Evolutionary conservation across 2,329 filamentous ascomycete genomes (phyloP), one percentile per base, ranked within the genome.

Genomic region (Alternaria metachromatica): DNA sequence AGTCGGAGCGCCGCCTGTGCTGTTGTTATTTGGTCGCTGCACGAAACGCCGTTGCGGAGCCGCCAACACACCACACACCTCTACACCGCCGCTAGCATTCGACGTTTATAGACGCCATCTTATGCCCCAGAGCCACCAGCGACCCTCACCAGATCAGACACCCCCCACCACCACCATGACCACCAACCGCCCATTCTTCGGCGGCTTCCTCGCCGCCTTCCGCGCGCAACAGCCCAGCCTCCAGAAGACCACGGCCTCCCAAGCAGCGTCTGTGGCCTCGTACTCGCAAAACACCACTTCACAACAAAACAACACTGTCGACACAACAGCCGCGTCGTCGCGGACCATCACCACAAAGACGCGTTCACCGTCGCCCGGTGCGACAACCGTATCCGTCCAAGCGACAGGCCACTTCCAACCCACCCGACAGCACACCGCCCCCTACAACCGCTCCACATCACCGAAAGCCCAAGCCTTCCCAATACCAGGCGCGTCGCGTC

Each of bases 151-250:
- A 63, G 60, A 63, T 58, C 72, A 58, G 44, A 64, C 65, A 37
- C 49, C 55, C 65, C 44, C 59, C 70, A 10, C 56, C 55, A 62
- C 60, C 62, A 82, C 63, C 71, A 90, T 90, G 88, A 86, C 87
- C 3, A 89, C 87, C 67, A 90, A 90, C 81, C 82, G 88, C 62
- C 88, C 85, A 51, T 91, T 91, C 81, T 84, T 91, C 72, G 85
- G 88, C 69, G 88, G 88, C 82, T 90, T 91, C 81, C 85, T 91
- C 65, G 86, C 89, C 51, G 88, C 88, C 66, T 91, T 91, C 74
- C 85, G 89, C 55, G 87, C 89, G 55, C 88, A 90, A 74, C 88
- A 90, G 75, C 88, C 88, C 45, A 83, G 85, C 60, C 84, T 86
- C 25, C 82, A 87, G 68, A 89, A 89, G 73, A 81, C 87, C 23